Base-by-base conservation (phyloP, 2,329 filamentous ascomycete genomes). In the Paecilomyces sp. region DNA sequence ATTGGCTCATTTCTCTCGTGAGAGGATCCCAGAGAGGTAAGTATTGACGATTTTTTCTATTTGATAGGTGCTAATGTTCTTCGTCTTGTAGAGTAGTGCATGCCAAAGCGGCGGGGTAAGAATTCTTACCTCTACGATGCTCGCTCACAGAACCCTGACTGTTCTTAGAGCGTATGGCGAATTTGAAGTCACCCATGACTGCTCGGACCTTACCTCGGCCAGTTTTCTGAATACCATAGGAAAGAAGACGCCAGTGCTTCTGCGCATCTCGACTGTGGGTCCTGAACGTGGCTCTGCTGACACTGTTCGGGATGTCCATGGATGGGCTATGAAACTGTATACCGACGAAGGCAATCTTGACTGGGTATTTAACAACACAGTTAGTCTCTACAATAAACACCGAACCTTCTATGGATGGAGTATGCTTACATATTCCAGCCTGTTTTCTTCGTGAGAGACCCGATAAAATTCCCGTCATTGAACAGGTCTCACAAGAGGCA, bases 401-500 rank as follows among this genome's bases (percentile, higher is more conserved):
- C 25, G 25, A 28, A 12, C n/a, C 3, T 9, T 31, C n/a, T 54
- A 34, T 18, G 34, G 4, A 51, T 15, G 2, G 22, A 58, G 30
- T 11, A 24, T 18, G n/a, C 3, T 24, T 24, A 30, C 15, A 13
- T 22, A 12, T 7, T 18, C 25, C 15, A 72, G 66, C 87, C 88
- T 0, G 83, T 89, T 0, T 90, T 90, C 77, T 90, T 91, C 71
- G 69, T 90, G 52, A 71, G 79, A 5, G 88, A 90, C 63, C 85
- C 87, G 0, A 83, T 85, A 62, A 89, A 90, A 72, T 90, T 89
- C 66, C 86, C 87, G 11, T 80, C 86, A 62, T 83, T 89, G 67
- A 89, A 89, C 55, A 85, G 88, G 65, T 88, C 86, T 0, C 87
- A 89, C 69, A 90, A 89, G 78, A 79, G 87, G 22, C 75, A 90